Percentiles rank a stretch among this genome's conserved stretches.
Conservation (phyloP, 1,284 basidiomycete species). For the Ustilago loliicola region DNA sequence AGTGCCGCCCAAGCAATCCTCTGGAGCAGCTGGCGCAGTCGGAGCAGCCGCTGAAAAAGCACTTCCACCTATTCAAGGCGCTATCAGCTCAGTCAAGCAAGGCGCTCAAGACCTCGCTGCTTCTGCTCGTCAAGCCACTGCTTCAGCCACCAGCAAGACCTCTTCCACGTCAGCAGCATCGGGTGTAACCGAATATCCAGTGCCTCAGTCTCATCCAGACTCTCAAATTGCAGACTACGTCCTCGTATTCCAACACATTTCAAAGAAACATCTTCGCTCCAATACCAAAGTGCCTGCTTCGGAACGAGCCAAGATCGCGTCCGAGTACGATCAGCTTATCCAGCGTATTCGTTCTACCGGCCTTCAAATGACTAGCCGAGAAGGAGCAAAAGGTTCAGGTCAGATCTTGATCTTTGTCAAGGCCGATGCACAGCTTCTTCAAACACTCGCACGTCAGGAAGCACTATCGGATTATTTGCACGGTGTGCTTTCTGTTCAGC, state of each 20-base stretch:
- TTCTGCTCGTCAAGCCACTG: not conserved
- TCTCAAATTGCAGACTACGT: conserved; percentile 61
- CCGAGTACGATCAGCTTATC: conserved; percentile 56
- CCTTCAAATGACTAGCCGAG: conserved; percentile 58
- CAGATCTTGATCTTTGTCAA: conserved; percentile 64
- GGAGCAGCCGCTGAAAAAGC: conserved; percentile 29
- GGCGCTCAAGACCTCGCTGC: conserved; percentile 10
- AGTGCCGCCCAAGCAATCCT: conserved; percentile 21
- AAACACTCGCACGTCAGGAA: conserved; percentile 37
- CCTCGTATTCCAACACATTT: conserved; percentile 59
- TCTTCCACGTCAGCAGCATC: not conserved
- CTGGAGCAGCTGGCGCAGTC: conserved; percentile 5
- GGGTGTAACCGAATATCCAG: conserved; percentile 16
- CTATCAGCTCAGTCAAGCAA: conserved; percentile 17
- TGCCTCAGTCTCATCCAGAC: conserved; percentile 36
- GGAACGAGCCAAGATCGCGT: conserved; percentile 35
- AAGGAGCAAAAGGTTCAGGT: conserved; percentile 42
- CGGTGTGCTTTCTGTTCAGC: conserved; percentile 54
- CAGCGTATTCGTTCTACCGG: conserved; percentile 45
- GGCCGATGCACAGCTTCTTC: conserved; percentile 40
- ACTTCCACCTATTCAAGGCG: conserved; percentile 40
- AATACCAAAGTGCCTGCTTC: conserved; percentile 42
- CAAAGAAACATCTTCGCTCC: conserved; percentile 43
- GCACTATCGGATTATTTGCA: conserved; percentile 62
- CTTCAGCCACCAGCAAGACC: no score